A percentile compares a stretch with the other conserved stretches of the same genome.
These are phyloP conservation scores for Pterulicium gracile DNA, from an alignment of 1,284 basidiomycete species.

Conservation along the genomic window DNA sequence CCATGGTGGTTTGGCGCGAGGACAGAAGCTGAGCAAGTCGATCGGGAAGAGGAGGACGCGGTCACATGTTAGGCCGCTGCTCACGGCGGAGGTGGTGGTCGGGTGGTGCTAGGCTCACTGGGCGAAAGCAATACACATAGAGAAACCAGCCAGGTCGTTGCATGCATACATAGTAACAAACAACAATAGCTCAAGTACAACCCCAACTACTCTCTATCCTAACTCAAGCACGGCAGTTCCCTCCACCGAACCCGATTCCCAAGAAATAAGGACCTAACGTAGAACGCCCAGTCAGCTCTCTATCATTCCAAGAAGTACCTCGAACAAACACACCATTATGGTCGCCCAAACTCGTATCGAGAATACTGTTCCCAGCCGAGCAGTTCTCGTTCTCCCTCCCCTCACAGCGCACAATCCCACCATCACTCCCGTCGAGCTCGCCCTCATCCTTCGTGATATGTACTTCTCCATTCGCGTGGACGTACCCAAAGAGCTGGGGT, in stretches of 20 bases:
- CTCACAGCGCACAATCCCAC: constrained; percentile 14
- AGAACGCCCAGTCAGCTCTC: background rate
- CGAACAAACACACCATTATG: constrained; percentile 13
- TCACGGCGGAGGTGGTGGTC: too few relatives aligned
- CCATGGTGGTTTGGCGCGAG: background rate
- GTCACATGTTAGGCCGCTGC: too few relatives aligned
- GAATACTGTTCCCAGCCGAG: constrained; percentile 12
- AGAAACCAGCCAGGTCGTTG: too few relatives aligned
- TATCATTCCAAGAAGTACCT: too few relatives aligned
- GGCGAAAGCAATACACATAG: too few relatives aligned
- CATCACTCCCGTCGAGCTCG: constrained; percentile 15
- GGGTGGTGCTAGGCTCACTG: too few relatives aligned
- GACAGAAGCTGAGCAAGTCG: too few relatives aligned
- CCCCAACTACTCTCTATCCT: too few relatives aligned
- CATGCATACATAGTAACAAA: too few relatives aligned
- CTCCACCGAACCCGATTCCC: background rate
- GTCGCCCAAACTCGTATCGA: constrained; percentile 13
- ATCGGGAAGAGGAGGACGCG: too few relatives aligned
- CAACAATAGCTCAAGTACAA: too few relatives aligned
- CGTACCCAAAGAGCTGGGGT: constrained; percentile 21
- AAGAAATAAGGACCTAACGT: background rate
- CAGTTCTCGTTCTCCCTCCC: constrained; percentile 21
- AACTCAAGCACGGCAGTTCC: background rate
- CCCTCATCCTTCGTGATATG: constrained; percentile 21
- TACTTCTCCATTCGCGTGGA: constrained; percentile 22